Percentiles rank a stretch among this genome's conserved stretches.
Conservation (phyloP, 2,329 filamentous ascomycete species). For the Pseudogymnoascus destructans region DNA sequence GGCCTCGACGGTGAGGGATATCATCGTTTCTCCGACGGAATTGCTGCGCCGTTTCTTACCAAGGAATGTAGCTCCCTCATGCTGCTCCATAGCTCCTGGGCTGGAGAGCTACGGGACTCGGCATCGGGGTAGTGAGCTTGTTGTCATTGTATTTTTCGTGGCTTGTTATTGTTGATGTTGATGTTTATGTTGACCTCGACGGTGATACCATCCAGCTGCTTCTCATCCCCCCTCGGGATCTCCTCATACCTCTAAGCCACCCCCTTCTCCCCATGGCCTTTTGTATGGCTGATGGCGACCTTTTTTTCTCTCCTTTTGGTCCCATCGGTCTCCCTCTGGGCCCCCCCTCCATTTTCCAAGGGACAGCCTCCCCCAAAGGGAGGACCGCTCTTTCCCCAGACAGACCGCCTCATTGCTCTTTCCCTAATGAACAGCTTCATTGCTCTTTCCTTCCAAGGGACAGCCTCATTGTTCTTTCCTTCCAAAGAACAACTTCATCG, state of each 20-base stretch:
- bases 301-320: not conserved
- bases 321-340: not conserved
- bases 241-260: not conserved
- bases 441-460: not conserved
- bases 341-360: not conserved
- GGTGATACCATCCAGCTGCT: not conserved
- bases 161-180: not conserved
- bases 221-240: not conserved
- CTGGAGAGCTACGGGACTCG: not conserved
- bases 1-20: not conserved
- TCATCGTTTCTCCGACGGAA: conserved; percentile 23
- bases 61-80: not conserved
- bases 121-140: not conserved
- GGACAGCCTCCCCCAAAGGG: not conserved
- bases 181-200: not conserved
- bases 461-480: not conserved
- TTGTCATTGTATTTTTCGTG: not conserved
- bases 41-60: conserved; percentile 9
- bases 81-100: not conserved
- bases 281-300: not conserved
- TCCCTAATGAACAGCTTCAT: not conserved
- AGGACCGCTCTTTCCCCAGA: not conserved
- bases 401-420: not conserved
- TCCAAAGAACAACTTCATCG: not conserved
- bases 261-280: not conserved